Evolutionary conservation across 169 alveolate species (phyloP).

Genomic region (Hepatocystis sp.): DNA sequence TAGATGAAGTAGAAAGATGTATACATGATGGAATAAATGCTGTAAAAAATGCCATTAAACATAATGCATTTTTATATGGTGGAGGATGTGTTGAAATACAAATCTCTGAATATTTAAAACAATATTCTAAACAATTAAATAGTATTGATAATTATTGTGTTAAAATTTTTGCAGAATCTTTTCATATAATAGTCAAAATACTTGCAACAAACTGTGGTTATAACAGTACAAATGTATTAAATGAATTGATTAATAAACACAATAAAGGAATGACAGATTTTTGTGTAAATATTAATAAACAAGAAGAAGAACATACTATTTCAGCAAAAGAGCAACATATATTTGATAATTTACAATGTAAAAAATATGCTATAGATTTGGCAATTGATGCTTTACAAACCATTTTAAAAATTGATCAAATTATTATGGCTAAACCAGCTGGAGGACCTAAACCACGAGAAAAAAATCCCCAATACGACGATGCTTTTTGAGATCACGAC

Average conservation of each 20-base stretch:
- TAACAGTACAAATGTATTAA: slow-evolving; percentile 89
- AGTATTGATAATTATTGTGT: slow-evolving; percentile 98
- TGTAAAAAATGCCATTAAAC: slow-evolving; percentile 89
- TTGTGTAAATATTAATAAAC: slow-evolving; percentile 82
- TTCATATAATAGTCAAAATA: slow-evolving; percentile 97
- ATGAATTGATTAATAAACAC: slow-evolving; percentile 88
- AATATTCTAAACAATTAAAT: slow-evolving; percentile 89
- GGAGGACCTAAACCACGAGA: slow-evolving; percentile 99
- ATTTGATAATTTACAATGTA: slow-evolving; percentile 95
- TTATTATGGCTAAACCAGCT: slow-evolving; percentile 99
- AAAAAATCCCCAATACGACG: slow-evolving; percentile 82
- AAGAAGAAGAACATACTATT: slow-evolving; percentile 60
- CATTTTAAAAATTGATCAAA: slow-evolving; percentile 97
- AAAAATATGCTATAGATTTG: slow-evolving; percentile 96
- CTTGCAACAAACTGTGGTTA: slow-evolving; percentile 98
- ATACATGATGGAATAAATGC: slow-evolving; percentile 91
- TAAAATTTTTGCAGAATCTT: slow-evolving; percentile 97
- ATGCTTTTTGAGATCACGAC: slow-evolving; percentile 26
- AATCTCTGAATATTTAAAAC: slow-evolving; percentile 90
- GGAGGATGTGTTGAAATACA: slow-evolving; percentile 98
- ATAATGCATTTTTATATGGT: slow-evolving; percentile 94
- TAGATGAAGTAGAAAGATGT: slow-evolving; percentile 99
- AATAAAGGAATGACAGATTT: slow-evolving; percentile 81
- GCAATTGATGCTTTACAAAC: slow-evolving; percentile 98
- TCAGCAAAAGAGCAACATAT: slow-evolving; percentile 78